A percentile compares a stretch with the other conserved stretches of the same genome.
Evolutionary conservation across 768 basidiomycete genomes (phyloP).

Genomic region (Tylopilus vinaceipallidus): DNA sequence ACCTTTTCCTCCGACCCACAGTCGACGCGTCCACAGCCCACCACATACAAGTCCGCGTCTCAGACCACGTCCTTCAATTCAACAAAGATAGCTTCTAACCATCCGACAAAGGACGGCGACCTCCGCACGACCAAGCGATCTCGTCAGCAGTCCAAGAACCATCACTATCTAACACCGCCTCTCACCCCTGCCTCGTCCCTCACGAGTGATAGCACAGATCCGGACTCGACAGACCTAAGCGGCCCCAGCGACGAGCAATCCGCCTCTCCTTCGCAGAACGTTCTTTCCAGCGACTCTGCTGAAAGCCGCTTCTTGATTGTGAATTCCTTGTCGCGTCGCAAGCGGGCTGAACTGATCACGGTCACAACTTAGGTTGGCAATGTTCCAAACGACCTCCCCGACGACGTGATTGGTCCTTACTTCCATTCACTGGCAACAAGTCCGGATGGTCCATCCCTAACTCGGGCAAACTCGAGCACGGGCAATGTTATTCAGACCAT

Average conservation of each 20-base stretch:
- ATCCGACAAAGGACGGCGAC: conserved; percentile 19
- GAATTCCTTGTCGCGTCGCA: not conserved
- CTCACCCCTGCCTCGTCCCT: conserved; percentile 66
- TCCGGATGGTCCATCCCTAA: conserved; percentile 6
- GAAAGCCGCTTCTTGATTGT: conserved; percentile 36
- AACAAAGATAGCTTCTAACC: conserved; percentile 8
- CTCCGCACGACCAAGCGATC: conserved; percentile 14
- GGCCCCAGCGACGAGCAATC: conserved; percentile 26
- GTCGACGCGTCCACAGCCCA: conserved; percentile 28
- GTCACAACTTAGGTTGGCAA: conserved; percentile 37
- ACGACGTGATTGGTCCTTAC: conserved; percentile 31
- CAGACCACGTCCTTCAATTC: conserved; percentile 18
- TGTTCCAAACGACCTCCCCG: conserved; percentile 33
- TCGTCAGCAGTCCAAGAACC: conserved; percentile 26
- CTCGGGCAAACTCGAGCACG: conserved; percentile 11
- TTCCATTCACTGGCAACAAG: conserved; percentile 27
- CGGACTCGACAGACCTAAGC: conserved; percentile 30
- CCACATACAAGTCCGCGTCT: conserved; percentile 16
- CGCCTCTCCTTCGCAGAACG: conserved; percentile 1
- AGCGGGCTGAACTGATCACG: conserved; percentile 10
- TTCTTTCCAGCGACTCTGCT: conserved; percentile 11
- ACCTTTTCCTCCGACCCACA: conserved; percentile 27
- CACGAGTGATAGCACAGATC: conserved; percentile 36
- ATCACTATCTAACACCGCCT: conserved; percentile 59
- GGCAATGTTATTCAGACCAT: conserved; percentile 51